A percentile compares a stretch with the other conserved stretches of the same genome.
phyloP scores from a whole-genome alignment of 176 grass and related monocot genomes.

The Leersia perrieri region DNA sequence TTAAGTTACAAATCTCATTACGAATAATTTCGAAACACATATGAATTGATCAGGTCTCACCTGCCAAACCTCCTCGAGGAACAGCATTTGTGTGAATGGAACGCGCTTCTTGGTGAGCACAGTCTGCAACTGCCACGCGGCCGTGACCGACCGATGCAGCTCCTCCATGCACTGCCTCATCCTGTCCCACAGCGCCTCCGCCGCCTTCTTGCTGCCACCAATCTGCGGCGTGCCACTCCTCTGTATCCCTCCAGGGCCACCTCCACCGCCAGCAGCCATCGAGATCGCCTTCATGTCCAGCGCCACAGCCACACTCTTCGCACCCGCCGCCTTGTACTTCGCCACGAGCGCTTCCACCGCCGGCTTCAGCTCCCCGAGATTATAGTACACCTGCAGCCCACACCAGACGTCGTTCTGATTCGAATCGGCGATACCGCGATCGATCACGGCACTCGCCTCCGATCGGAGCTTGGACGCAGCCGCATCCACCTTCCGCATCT shows the following conservation, averaged over 20 bases:
- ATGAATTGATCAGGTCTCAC: slow-evolving; percentile 38
- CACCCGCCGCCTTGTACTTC: slow-evolving; percentile 69
- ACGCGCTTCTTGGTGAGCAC: slow-evolving; percentile 95
- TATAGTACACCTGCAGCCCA: slow-evolving; percentile 95
- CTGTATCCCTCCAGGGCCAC: slow-evolving; percentile 91
- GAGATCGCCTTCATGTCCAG: slow-evolving; percentile 99
- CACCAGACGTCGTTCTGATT: slow-evolving; percentile 99
- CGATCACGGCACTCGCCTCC: slow-evolving; percentile 70
- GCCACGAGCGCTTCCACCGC: slow-evolving; percentile 69
- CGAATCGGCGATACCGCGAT: slow-evolving; percentile 64
- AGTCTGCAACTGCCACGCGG: slow-evolving; percentile 91
- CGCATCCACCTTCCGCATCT: slow-evolving; percentile 76
- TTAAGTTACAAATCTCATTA: neutral
- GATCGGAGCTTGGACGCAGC: slow-evolving; percentile 59
- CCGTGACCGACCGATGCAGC: slow-evolving; percentile 60
- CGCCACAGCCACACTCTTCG: slow-evolving; percentile 67
- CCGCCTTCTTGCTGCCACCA: slow-evolving; percentile 81
- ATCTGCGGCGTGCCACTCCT: slow-evolving; percentile 95
- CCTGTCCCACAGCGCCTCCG: slow-evolving; percentile 87
- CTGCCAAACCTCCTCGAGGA: slow-evolving; percentile 99
- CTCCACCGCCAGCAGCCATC: slow-evolving; percentile 42
- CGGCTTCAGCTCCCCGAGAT: slow-evolving; percentile 82
- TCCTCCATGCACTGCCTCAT: slow-evolving; percentile 95
- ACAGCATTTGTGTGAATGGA: slow-evolving; percentile 91
- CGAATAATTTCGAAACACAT: neutral